A percentile compares a stretch with the other conserved stretches of the same genome.
Evolutionary conservation across 345 rosid species (phyloP).

Genomic region (Eucalyptus caleyi): DNA sequence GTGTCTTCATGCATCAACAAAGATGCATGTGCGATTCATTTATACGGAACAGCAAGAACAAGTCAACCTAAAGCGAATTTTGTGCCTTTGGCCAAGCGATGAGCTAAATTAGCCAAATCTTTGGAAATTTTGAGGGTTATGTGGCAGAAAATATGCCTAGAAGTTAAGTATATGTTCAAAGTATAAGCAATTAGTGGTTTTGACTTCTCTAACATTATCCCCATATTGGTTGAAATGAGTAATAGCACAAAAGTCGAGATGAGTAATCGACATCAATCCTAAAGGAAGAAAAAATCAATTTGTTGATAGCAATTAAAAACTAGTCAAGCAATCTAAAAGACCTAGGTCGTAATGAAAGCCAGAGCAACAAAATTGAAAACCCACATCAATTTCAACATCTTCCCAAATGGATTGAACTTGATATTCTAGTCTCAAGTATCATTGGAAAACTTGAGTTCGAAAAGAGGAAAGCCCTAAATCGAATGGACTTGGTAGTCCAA

Average conservation of each 20-base stretch:
- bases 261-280: neutral
- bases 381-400: neutral
- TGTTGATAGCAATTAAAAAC: neutral
- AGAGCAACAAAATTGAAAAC: neutral
- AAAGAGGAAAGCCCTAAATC: neutral
- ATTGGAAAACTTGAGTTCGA: neutral
- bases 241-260: neutral
- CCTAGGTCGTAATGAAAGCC: neutral
- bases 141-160: neutral
- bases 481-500: neutral
- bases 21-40: neutral
- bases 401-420: neutral
- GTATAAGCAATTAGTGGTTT: neutral
- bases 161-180: neutral
- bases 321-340: neutral
- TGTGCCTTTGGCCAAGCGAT: neutral
- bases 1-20: neutral
- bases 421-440: neutral
- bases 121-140: neutral
- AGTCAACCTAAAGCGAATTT: neutral
- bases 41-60: accelerated
- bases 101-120: no score
- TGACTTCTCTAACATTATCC: neutral
- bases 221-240: neutral
- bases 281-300: no score